Evolutionary conservation across 345 rosid species (phyloP).

Genomic region (Populus nigra): DNA sequence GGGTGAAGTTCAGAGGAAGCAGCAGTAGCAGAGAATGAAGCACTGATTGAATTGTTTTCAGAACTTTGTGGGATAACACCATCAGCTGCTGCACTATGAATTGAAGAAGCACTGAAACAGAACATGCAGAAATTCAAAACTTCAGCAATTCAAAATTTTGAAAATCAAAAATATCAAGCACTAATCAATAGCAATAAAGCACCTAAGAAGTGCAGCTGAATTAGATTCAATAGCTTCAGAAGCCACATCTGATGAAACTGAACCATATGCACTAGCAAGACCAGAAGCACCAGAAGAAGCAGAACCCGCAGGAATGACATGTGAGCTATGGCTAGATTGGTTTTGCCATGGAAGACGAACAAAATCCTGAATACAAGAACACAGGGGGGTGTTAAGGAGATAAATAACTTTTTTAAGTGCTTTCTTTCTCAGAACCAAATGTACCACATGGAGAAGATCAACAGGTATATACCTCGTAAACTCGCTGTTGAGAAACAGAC

Average conservation of each 20-base stretch:
- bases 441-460: constrained; percentile 15
- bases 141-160: neutral
- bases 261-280: constrained; percentile 45
- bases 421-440: constrained; percentile 14
- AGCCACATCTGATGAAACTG: constrained; percentile 54
- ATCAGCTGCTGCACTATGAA: constrained; percentile 50
- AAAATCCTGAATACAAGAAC: constrained; percentile 61
- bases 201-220: constrained; percentile 61
- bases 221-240: constrained; percentile 57
- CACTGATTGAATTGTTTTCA: constrained; percentile 44
- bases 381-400: neutral
- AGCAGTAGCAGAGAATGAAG: constrained; percentile 46
- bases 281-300: constrained; percentile 52
- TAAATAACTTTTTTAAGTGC: neutral
- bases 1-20: constrained; percentile 49
- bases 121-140: constrained; percentile 5
- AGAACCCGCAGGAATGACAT: constrained; percentile 50
- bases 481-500: constrained; percentile 85
- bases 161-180: neutral
- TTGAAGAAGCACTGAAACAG: constrained; percentile 50
- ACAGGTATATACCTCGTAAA: constrained; percentile 67
- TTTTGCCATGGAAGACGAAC: constrained; percentile 97
- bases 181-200: constrained; percentile 3
- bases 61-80: constrained; percentile 42
- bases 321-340: constrained; percentile 67